phyloP scores from a whole-genome alignment of 2,329 filamentous ascomycete species.

The Beauveria sp. region DNA sequence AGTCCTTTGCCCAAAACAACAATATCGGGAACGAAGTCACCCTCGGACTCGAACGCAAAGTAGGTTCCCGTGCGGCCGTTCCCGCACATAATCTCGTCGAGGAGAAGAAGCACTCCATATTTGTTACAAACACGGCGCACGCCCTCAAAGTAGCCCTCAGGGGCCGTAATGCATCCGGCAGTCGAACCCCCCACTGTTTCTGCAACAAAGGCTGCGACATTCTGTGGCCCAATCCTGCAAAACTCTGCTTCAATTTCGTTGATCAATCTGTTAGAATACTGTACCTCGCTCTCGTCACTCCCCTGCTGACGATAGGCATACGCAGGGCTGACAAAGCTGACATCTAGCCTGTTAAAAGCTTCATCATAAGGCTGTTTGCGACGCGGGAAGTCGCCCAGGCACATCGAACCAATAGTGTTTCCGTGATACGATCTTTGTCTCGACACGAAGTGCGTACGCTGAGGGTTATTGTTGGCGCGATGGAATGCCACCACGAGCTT shows the following conservation, averaged over 20 bases:
- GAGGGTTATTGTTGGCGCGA: conserved; percentile 29
- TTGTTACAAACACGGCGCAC: conserved; percentile 61
- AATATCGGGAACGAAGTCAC: conserved; percentile 50
- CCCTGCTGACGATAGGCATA: not conserved
- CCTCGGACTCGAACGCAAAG: conserved; percentile 53
- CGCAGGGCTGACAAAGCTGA: conserved; percentile 3
- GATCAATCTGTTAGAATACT: conserved; percentile 38
- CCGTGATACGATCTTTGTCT: conserved; percentile 41
- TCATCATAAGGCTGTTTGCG: not conserved
- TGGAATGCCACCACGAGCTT: conserved; percentile 44
- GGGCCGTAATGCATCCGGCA: conserved; percentile 56
- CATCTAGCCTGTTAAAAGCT: not conserved
- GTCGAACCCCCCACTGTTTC: conserved; percentile 63
- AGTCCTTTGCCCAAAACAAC: not conserved
- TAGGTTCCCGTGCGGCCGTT: conserved; percentile 51
- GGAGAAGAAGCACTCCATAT: conserved; percentile 63
- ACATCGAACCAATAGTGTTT: conserved; percentile 47
- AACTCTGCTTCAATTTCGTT: conserved; percentile 60
- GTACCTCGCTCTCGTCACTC: conserved; percentile 43
- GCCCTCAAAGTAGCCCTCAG: conserved; percentile 56
- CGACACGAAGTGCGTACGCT: conserved; percentile 33
- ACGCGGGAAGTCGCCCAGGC: not conserved
- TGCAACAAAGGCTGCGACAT: conserved; percentile 62
- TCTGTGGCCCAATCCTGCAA: conserved; percentile 51
- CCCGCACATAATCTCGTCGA: conserved; percentile 66